Conservation (phyloP, 169 alveolate species). For the Cytauxzoon felis region DNA sequence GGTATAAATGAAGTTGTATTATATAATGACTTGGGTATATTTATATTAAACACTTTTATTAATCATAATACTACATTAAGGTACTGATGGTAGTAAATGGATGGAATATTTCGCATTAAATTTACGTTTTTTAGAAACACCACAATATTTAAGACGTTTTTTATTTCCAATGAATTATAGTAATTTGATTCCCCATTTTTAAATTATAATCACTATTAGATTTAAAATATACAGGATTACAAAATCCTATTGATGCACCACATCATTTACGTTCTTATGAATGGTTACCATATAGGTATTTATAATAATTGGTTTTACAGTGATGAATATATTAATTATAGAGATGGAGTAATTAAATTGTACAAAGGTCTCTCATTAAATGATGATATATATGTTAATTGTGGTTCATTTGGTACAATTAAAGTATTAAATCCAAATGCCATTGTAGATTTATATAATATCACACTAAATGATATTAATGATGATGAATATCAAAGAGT, state of each 20-base stretch:
- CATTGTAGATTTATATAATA: constrained; percentile 17
- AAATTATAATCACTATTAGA: constrained; percentile 55
- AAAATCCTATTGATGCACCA: constrained; percentile 97
- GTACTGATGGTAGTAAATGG: constrained; percentile 31
- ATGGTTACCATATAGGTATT: constrained; percentile 86
- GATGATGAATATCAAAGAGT: constrained; percentile 53
- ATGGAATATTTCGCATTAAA: constrained; percentile 84
- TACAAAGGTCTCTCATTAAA: constrained; percentile 34
- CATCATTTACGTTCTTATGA: constrained; percentile 94
- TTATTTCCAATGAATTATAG: constrained; percentile 76
- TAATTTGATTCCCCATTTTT: background rate
- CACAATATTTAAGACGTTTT: constrained; percentile 93
- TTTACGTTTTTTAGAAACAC: constrained; percentile 96
- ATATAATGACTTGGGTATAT: constrained; percentile 79
- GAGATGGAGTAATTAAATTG: constrained; percentile 58
- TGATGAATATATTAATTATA: constrained; percentile 81
- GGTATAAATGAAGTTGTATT: constrained; percentile 90
- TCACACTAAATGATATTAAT: constrained; percentile 14
- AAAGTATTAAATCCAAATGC: constrained; percentile 55
- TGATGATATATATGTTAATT: constrained; percentile 55
- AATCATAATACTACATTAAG: background rate
- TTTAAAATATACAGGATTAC: constrained; percentile 91
- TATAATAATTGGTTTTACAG: no score
- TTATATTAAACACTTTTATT: background rate
- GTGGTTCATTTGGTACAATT: constrained; percentile 74